Conservation (phyloP, 1,284 basidiomycete genomes). For the Boletus semigastroideus region DNA sequence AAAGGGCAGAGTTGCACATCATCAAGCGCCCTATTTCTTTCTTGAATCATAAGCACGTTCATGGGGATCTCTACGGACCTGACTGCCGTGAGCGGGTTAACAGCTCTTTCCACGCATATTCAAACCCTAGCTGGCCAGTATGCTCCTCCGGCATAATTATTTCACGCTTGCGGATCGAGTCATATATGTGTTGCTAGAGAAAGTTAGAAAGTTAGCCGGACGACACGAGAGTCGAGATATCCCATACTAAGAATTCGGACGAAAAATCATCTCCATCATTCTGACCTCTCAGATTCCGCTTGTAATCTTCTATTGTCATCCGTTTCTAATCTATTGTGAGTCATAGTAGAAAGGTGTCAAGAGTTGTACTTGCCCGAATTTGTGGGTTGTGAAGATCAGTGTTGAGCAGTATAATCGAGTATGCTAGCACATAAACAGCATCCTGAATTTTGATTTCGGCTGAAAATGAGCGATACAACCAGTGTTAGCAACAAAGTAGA, state of each 20-base stretch:
- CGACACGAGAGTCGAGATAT: constrained; percentile 1
- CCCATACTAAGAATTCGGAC: constrained; percentile 76
- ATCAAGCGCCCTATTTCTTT: constrained; percentile 64
- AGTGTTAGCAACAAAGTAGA: constrained; percentile 5
- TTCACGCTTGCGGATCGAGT: constrained; percentile 91
- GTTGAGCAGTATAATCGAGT: constrained; percentile 98
- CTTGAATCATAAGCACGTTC: constrained; percentile 6
- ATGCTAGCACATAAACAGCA: constrained; percentile 92
- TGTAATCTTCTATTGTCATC: constrained; percentile 96
- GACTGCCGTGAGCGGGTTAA: constrained; percentile 79
- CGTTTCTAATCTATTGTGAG: constrained; percentile 64
- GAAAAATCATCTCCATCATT: constrained; percentile 89
- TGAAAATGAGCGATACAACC: constrained; percentile 28
- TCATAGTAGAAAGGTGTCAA: constrained; percentile 1
- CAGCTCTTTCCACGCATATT: constrained; percentile 98
- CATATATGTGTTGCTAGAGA: constrained; percentile 81
- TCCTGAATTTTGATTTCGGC: constrained; percentile 91
- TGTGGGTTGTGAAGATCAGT: constrained; percentile 98
- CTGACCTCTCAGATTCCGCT: constrained; percentile 89
- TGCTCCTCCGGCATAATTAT: constrained; percentile 99
- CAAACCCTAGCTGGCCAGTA: constrained; percentile 94
- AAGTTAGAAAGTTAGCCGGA: constrained; percentile 6
- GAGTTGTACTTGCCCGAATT: constrained; percentile 61
- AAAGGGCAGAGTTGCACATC: constrained; percentile 74
- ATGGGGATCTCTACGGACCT: constrained; percentile 46